Conservation (phyloP, 257 asterid genomes). For the Nicotiana obtusifolia region DNA sequence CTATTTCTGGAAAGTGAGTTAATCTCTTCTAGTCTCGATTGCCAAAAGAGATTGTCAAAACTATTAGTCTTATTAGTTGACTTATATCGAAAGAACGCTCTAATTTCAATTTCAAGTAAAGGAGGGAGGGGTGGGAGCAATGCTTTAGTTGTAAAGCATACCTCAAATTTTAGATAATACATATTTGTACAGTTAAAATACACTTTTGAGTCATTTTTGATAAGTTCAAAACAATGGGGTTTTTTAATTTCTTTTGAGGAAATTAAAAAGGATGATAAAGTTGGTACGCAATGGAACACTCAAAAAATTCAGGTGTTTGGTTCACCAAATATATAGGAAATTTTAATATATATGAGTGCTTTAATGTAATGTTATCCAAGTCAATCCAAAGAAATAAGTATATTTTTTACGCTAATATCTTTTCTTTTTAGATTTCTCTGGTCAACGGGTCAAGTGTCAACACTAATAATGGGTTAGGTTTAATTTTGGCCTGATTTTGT, state of each 20-base stretch:
- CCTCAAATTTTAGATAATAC: background rate
- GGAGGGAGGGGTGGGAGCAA: background rate
- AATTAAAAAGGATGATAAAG: background rate
- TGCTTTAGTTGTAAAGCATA: too few relatives aligned
- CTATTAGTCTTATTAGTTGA: background rate
- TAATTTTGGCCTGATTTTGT: conserved; percentile 9
- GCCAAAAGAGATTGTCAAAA: too few relatives aligned
- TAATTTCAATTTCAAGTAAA: background rate
- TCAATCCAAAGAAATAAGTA: background rate
- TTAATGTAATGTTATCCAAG: background rate
- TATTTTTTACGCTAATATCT: background rate
- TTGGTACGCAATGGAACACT: background rate
- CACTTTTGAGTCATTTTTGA: background rate
- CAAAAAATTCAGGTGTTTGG: background rate
- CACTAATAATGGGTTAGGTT: conserved; percentile 12
- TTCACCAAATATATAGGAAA: background rate
- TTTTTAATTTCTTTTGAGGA: background rate
- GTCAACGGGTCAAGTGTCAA: background rate
- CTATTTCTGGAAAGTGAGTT: too few relatives aligned
- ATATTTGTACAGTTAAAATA: background rate
- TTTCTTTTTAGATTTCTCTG: background rate
- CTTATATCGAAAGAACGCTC: background rate
- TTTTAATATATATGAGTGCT: background rate
- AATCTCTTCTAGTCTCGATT: too few relatives aligned
- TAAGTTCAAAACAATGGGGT: background rate